Conservation (phyloP, 1,284 basidiomycete species). For the Phellinidium pouzarii region DNA sequence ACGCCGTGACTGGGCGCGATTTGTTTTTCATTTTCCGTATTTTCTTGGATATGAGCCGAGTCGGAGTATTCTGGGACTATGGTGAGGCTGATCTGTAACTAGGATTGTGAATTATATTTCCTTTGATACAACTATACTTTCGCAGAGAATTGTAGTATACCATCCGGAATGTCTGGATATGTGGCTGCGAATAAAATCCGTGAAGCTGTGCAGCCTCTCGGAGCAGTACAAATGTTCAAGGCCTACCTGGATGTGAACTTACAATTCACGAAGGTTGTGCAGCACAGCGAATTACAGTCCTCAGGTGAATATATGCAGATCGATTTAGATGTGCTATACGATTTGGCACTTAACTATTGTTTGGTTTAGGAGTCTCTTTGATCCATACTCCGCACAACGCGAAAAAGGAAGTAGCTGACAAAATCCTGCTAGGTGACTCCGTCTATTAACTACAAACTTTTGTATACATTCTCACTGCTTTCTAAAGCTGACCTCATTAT, state of each 20-base stretch:
- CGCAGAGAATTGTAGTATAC: constrained; percentile 49
- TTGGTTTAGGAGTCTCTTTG: constrained; percentile 26
- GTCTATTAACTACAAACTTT: not conserved
- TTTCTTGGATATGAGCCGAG: constrained; percentile 18
- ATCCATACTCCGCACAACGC: constrained; percentile 39
- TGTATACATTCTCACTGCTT: not conserved
- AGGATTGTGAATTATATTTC: not conserved
- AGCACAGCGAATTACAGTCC: constrained; percentile 28
- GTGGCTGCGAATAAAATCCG: constrained; percentile 28
- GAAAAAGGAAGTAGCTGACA: constrained; percentile 34
- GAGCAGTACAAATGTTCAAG: constrained; percentile 19
- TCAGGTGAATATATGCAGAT: constrained; percentile 24
- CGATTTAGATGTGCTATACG: not conserved
- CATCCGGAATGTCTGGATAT: constrained; percentile 38
- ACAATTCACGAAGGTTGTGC: not conserved
- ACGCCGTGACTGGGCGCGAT: too few relatives aligned
- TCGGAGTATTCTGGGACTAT: constrained; percentile 59
- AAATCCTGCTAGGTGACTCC: constrained; percentile 29
- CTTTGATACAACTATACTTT: not conserved
- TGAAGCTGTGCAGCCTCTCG: constrained; percentile 13
- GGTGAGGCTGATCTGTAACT: constrained; percentile 29
- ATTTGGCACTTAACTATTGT: not conserved
- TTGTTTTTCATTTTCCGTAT: too few relatives aligned
- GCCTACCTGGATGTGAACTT: constrained; percentile 24
- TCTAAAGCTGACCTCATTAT: constrained; percentile 51